Percentiles rank a stretch among this genome's conserved stretches.
Evolutionary conservation across 2,329 filamentous ascomycete species (phyloP).

Genomic region (Phialemoniopsis sp.): DNA sequence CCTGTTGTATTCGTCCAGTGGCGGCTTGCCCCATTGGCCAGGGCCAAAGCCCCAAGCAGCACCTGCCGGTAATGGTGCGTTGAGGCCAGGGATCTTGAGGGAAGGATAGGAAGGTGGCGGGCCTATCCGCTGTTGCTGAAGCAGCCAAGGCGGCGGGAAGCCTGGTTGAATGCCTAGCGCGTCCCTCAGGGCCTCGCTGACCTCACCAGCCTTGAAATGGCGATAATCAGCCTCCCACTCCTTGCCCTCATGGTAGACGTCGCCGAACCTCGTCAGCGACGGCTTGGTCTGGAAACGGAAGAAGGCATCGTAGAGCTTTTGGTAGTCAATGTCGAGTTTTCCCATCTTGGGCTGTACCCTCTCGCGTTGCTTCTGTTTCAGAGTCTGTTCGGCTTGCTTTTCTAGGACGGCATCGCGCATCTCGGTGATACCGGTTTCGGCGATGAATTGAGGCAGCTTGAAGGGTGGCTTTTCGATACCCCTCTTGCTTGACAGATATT

Average conservation of each 20-base stretch:
- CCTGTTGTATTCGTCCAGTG: conserved; percentile 87
- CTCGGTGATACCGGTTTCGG: conserved; percentile 94
- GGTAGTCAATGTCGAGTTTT: conserved; percentile 96
- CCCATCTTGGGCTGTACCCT: conserved; percentile 94
- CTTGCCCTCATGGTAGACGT: conserved; percentile 99
- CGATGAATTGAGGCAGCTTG: conserved; percentile 90
- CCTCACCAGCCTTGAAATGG: conserved; percentile 83
- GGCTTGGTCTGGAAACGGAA: conserved; percentile 98
- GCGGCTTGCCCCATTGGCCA: conserved; percentile 93
- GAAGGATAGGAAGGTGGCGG: conserved; percentile 92
- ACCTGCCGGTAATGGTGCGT: conserved; percentile 85
- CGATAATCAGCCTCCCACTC: conserved; percentile 94
- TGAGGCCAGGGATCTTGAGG: conserved; percentile 91
- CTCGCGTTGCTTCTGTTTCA: conserved; percentile 95
- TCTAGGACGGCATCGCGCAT: conserved; percentile 97
- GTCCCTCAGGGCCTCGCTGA: conserved; percentile 86
- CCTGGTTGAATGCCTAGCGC: conserved; percentile 91
- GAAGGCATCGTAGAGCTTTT: conserved; percentile 97
- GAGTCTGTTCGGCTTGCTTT: conserved; percentile 85
- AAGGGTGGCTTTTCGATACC: conserved; percentile 96
- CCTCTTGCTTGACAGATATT: conserved; percentile 94
- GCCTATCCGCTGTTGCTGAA: conserved; percentile 92
- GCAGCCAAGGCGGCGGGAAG: conserved; percentile 92
- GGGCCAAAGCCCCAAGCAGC: conserved; percentile 94
- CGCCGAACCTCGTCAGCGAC: conserved; percentile 86